Base-by-base conservation (phyloP, 1,284 basidiomycete species). In the Cutaneotrichosporon curvatum region DNA sequence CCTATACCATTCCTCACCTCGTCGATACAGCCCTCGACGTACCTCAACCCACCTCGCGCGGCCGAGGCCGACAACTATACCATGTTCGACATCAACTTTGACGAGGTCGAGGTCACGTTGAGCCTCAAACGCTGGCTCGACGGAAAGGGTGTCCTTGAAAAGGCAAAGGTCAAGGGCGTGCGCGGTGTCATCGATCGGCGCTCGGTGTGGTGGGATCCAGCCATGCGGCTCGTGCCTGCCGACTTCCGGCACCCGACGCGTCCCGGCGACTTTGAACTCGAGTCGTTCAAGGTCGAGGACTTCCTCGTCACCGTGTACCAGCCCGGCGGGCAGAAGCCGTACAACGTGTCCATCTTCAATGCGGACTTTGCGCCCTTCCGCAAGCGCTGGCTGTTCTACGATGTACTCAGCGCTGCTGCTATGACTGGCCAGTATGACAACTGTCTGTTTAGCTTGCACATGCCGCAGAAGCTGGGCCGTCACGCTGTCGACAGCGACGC, bases 391-490 rank as follows among this genome's bases (percentile, higher is more conserved):
- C 63, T 96, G 30, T 96, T 96, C 70, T 94, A 92, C 66, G 92
- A 96, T 67, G 82, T 91, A 59, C 72, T 92, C 47, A 82, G 81
- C 37, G 94, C 94, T 0, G 91, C 97, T 59, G 87, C 85, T 48
- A 87, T 97, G 47, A 94, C 95, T 4, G 94, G 94, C 1, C 95
- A 99, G 66, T 87, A 94, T 57, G 94, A 99, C 67, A 96, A 96
- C 61, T 99, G 95, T 62, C 67, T 99, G 14, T 96, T 97, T 75
- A 96, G 91, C 62, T 69, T 99, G 54, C 94, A 98, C 69, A 88
- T 85, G 66, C 94, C 94, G 8, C 94, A 99, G 72, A 94, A 87
- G 66, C 89, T 98, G 41, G 88, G 91, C 4, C 87, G 81, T 38
- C 11, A 25, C 23, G 31, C 21, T 11, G 84, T 87, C 54, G 83